Evolutionary conservation across 2,329 filamentous ascomycete genomes (phyloP), one percentile per base, ranked within the genome.

Genomic region (Dactylellina cionopaga): DNA sequence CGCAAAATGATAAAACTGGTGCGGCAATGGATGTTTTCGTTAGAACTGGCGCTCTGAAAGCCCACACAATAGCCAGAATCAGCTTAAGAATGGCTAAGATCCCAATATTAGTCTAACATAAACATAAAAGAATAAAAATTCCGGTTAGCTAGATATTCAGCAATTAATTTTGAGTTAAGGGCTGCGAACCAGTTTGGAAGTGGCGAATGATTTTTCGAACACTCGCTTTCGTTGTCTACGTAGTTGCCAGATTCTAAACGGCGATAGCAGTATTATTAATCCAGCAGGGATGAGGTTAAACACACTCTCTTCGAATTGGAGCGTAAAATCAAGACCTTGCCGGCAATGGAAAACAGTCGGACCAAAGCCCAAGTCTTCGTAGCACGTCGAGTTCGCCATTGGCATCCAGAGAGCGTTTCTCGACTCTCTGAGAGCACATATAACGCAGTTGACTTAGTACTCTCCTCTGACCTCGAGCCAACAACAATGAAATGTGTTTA

Each of bases 121-220:
- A 31, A 19, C 22, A 7, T 31, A 5, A 3, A 47, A 22, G n/a
- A n/a, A n/a, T n/a, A n/a, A n/a, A n/a, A n/a, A n/a, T n/a, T n/a
- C n/a, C n/a, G n/a, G n/a, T n/a, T n/a, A n/a, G n/a, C n/a, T n/a
- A n/a, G n/a, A n/a, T n/a, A n/a, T n/a, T n/a, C n/a, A n/a, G n/a
- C n/a, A n/a, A n/a, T n/a, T n/a, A n/a, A n/a, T n/a, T 35, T 7
- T 22, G n/a, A 19, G 5, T 33, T 52, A 33, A 24, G 5, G 3
- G 13, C 17, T 22, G 5, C 1, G 5, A 11, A 65, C 68, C 37
- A 65, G 27, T 27, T 72, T 72, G 3, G 68, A 72, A 24, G 25
- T 44, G 7, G 59, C 68, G 24, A 72, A 64, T 6, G 68, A 72
- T 19, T 49, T 59, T n/a, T 72, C 68, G 17, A 72, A 72, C 5